Base-by-base conservation (phyloP, 768 basidiomycete species). In the Austroboletus eburneus region DNA sequence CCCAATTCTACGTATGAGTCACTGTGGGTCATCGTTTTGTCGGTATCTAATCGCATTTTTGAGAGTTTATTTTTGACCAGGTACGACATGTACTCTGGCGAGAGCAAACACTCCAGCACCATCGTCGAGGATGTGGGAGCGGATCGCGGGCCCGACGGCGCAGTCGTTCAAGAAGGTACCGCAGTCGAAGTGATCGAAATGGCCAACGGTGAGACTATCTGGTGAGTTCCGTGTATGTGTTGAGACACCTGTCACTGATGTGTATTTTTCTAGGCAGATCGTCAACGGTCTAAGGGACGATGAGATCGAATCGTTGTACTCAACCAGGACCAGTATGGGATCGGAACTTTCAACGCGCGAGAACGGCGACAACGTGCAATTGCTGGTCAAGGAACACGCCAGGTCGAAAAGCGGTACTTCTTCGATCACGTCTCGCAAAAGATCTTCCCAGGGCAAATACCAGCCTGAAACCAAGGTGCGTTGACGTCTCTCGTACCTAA, bases 201-300 rank as follows among this genome's bases (percentile, higher is more conserved):
- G 57, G 85, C 87, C n/a, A 90, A 90, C 59, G 90, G 90, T 20
- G 83, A 91, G 62, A 88, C 86, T 8, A 82, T 92, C 50, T 92
- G 90, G 90, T 87, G 45, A 48, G 81, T 72, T 38, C 37, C 46
- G n/a, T 9, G 5, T 51, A 29, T 40, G 30, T 32, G 1, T n/a
- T 9, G 8, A 2, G 12, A 18, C 46, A 27, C 5, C 18, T 6
- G 17, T 33, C 37, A 27, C 25, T 54, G 25, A 43, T 36, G 16
- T 27, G 24, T 36, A 38, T n/a, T n/a, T 39, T 49, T 48, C 35
- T 46, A 63, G 87, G 87, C 82, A 81, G 51, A 85, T 91, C 55
- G 86, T 92, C 39, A 88, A 91, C 57, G 85, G 87, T 13, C 69
- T 92, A 52, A 82, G 90, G 42, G 85, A 87, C 43, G 83, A 82